Evolutionary conservation across 495 filamentous ascomycete genomes (phyloP).

Genomic region (Hypomontagnella monticulosa): DNA sequence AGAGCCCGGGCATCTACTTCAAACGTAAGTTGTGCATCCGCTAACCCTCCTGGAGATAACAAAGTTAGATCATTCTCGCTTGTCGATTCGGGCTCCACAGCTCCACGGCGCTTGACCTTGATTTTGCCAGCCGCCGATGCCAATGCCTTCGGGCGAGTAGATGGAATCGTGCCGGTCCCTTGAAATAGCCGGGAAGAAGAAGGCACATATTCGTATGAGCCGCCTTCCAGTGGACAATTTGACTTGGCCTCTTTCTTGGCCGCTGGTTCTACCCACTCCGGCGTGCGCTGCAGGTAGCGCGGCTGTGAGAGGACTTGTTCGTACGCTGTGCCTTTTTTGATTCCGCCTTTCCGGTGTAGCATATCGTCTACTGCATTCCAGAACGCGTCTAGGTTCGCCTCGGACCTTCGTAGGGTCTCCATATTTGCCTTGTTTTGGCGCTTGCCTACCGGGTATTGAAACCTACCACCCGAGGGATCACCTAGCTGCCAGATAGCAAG

Average conservation of each 20-base stretch:
- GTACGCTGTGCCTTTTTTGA: slow-evolving; percentile 33
- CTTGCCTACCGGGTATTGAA: neutral
- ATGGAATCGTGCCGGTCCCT: too few relatives aligned
- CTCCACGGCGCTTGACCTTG: too few relatives aligned
- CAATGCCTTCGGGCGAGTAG: too few relatives aligned
- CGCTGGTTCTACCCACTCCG: slow-evolving; percentile 58
- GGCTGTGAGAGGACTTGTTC: slow-evolving; percentile 44
- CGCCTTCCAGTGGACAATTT: neutral
- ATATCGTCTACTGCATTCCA: slow-evolving; percentile 54
- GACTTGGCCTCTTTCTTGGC: slow-evolving; percentile 22
- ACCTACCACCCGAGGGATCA: neutral
- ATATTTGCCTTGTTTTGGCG: slow-evolving; percentile 40
- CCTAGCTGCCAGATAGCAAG: neutral
- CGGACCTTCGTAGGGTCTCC: slow-evolving; percentile 48
- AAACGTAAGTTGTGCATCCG: neutral
- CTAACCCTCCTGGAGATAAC: too few relatives aligned
- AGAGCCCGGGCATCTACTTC: slow-evolving; percentile 55
- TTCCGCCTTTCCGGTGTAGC: slow-evolving; percentile 48
- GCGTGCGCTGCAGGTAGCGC: slow-evolving; percentile 56
- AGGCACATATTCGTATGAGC: slow-evolving; percentile 23
- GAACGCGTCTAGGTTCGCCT: slow-evolving; percentile 60
- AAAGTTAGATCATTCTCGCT: neutral
- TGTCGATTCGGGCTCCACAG: neutral
- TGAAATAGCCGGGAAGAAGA: neutral
- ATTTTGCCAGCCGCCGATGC: too few relatives aligned